Evolutionary conservation across 441 rosid species (phyloP), one percentile per base, ranked within the genome.

Genomic region (Erysimum pusillum): DNA sequence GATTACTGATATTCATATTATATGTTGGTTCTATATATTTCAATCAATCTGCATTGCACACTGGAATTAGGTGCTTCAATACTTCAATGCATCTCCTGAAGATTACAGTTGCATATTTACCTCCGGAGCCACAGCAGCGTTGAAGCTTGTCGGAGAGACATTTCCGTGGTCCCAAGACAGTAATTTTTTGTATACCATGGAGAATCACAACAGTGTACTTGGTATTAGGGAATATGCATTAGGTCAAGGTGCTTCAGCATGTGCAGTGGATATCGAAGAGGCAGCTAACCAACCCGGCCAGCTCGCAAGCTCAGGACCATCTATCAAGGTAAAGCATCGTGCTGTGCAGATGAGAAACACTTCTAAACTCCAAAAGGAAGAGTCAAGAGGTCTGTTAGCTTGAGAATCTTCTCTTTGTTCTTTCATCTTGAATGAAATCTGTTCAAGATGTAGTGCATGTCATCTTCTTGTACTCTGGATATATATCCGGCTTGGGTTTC

Each of bases 201-300:
- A 93, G 83, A 95, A 95, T 79, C 98, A 95, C 81, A 95, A 95
- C 71, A 95, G 99, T 56, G 99, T 93, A 57, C 96, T 93, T 75
- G 99, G 99, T 74, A 91, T 95, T 61, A 87, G 99, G 87, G 98
- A 95, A 97, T 95, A 95, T 91, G 98, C 98, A 77, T 92, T 95
- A 63, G 79, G 76, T 71, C 83, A 82, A 83, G 98, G 98, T 61
- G 92, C 92, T 80, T 85, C 93, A 72, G 92, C 92, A 45, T 84
- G 87, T 85, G 97, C 97, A 25, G 81, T 90, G 53, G 97, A 95
- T 81, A 72, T 91, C 74, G 91, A 85, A 69, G 88, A 87, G 72
- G 60, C 77, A 67, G 59, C 58, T 71, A 67, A 75, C 63, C 59
- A 67, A 51, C 62, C 67, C 28, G 79, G 76, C 53, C 79, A 49